A percentile compares a stretch with the other conserved stretches of the same genome.
Evolutionary conservation across 495 filamentous ascomycete species (phyloP).

Genomic region (Hypoxylon perforatum): DNA sequence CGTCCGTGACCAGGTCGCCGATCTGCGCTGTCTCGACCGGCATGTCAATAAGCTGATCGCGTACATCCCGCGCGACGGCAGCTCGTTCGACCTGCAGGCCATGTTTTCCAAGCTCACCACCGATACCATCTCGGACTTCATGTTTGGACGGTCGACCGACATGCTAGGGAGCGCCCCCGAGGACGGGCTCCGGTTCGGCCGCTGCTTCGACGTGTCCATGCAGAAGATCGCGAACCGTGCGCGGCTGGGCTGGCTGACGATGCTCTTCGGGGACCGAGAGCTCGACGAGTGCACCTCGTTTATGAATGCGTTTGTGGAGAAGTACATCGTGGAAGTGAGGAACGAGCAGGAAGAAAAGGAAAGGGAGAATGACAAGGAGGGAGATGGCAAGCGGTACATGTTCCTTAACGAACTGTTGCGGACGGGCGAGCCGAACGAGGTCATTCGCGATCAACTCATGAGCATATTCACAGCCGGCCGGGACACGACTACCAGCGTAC

Average conservation of each 20-base stretch:
- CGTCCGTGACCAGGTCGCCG: conserved; percentile 61
- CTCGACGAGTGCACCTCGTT: conserved; percentile 54
- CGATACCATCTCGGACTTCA: conserved; percentile 75
- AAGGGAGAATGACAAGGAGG: conserved; percentile 12
- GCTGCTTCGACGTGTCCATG: conserved; percentile 54
- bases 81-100: conserved; percentile 68
- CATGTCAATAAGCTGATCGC: conserved; percentile 67
- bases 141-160: conserved; percentile 61
- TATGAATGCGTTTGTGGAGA: conserved; percentile 54
- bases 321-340: conserved; percentile 53
- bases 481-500: conserved; percentile 69
- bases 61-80: conserved; percentile 50
- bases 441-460: conserved; percentile 57
- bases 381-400: conserved; percentile 54
- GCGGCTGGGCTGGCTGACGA: conserved; percentile 65
- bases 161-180: conserved; percentile 43
- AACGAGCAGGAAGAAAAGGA: conserved; percentile 28
- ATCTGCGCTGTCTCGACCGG: conserved; percentile 64
- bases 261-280: conserved; percentile 61
- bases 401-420: conserved; percentile 63
- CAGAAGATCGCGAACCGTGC: conserved; percentile 53
- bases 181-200: conserved; percentile 49
- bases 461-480: conserved; percentile 67
- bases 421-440: conserved; percentile 46
- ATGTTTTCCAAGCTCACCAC: conserved; percentile 71